Conservation (phyloP, 805 yeast genomes). For the Torulaspora delbrueckii region DNA sequence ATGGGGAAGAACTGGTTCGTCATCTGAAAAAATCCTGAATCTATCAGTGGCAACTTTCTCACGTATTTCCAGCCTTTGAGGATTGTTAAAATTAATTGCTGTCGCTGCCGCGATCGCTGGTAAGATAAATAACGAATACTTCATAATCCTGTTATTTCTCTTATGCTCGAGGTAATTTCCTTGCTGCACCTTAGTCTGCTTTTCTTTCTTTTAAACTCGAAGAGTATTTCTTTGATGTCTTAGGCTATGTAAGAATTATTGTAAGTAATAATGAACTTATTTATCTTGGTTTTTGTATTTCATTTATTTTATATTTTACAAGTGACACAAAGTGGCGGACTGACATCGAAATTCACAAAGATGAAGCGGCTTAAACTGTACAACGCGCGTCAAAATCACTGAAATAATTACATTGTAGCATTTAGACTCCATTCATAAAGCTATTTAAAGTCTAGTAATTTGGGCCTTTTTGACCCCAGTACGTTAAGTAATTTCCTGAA, state of each 20-base stretch:
- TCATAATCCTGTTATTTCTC: neutral
- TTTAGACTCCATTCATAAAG: too few relatives aligned
- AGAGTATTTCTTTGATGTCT: neutral
- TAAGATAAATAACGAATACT: slow-evolving; percentile 1
- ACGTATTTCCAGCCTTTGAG: neutral
- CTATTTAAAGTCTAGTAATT: too few relatives aligned
- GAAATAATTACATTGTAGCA: too few relatives aligned
- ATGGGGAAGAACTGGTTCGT: slow-evolving; percentile 8
- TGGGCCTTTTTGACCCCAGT: too few relatives aligned
- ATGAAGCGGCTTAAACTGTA: too few relatives aligned
- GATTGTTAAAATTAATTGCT: neutral
- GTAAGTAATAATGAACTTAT: too few relatives aligned
- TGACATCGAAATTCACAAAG: too few relatives aligned
- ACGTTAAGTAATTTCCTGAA: too few relatives aligned
- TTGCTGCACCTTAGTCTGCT: neutral
- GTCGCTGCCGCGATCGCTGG: slow-evolving; percentile 8
- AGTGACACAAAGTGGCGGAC: neutral
- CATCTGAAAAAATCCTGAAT: slow-evolving; percentile 8
- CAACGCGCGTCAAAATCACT: too few relatives aligned
- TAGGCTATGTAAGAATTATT: too few relatives aligned
- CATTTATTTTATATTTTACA: neutral
- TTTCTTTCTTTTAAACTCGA: neutral
- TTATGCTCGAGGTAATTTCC: neutral
- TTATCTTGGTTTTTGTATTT: too few relatives aligned
- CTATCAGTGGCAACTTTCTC: slow-evolving; percentile 4